These are phyloP conservation scores for Theileria sp. DNA, from an alignment of 169 alveolate species.

Conservation along the genomic window DNA sequence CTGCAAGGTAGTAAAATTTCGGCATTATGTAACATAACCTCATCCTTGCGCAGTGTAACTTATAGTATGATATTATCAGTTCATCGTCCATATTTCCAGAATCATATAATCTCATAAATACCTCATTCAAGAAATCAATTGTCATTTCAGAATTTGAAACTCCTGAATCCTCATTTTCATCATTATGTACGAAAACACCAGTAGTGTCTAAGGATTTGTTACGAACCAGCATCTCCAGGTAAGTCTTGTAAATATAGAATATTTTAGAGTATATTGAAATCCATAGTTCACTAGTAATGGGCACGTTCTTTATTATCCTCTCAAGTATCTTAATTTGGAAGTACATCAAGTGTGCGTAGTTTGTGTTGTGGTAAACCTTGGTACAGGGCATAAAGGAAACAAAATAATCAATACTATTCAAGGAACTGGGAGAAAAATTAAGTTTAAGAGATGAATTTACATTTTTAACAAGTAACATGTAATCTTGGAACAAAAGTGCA, in stretches of 20 bases:
- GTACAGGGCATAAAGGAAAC: neutral
- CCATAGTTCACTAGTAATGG: neutral
- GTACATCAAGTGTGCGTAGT: neutral
- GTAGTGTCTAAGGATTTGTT: neutral
- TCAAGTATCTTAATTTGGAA: conserved; percentile 19
- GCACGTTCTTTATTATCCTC: conserved; percentile 10
- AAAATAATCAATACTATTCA: neutral
- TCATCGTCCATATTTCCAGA: conserved; percentile 10
- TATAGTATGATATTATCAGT: conserved; percentile 13
- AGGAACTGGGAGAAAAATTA: neutral
- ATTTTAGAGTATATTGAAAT: neutral
- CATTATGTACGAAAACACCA: neutral
- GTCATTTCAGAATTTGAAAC: neutral
- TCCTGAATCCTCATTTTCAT: neutral
- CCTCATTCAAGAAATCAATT: neutral
- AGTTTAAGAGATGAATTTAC: neutral
- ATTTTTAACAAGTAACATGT: neutral
- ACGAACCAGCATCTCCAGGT: neutral
- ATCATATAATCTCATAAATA: neutral
- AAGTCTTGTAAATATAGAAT: neutral
- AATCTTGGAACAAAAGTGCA: conserved; percentile 11
- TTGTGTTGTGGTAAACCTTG: neutral
- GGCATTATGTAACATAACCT: conserved; percentile 27
- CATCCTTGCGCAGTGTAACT: conserved; percentile 18
- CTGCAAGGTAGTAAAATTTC: neutral